Conservation (phyloP, 2,329 filamentous ascomycete genomes). For the Fusarium guadeloupense region DNA sequence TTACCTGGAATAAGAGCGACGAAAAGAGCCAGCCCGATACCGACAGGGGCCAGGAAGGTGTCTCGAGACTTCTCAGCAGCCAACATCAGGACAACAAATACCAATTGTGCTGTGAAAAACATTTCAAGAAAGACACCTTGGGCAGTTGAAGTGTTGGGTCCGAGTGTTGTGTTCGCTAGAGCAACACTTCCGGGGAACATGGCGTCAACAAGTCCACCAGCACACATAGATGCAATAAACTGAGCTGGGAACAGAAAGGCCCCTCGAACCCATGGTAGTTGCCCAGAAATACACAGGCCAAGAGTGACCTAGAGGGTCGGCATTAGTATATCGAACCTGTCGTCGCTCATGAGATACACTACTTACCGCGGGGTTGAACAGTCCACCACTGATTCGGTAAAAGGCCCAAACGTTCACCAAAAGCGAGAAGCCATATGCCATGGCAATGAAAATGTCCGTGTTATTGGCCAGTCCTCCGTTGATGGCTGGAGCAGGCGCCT, state of each 20-base stretch:
- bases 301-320: slow-evolving; percentile 27
- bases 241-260: slow-evolving; percentile 62
- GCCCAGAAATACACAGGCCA: slow-evolving; percentile 30
- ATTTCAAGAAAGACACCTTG: slow-evolving; percentile 72
- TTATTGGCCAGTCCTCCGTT: slow-evolving; percentile 22
- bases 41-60: slow-evolving; percentile 73
- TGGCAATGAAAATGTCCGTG: slow-evolving; percentile 30
- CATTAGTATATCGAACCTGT: not conserved
- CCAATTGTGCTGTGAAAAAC: slow-evolving; percentile 67
- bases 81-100: slow-evolving; percentile 71
- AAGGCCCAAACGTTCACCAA: slow-evolving; percentile 64
- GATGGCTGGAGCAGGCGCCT: slow-evolving; percentile 14
- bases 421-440: slow-evolving; percentile 48
- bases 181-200: slow-evolving; percentile 63
- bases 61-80: slow-evolving; percentile 75
- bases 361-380: slow-evolving; percentile 52
- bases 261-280: slow-evolving; percentile 32
- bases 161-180: slow-evolving; percentile 60
- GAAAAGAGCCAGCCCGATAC: slow-evolving; percentile 74
- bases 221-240: slow-evolving; percentile 63
- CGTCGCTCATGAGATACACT: fast-evolving
- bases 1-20: slow-evolving; percentile 54
- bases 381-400: slow-evolving; percentile 59
- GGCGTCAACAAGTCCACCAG: slow-evolving; percentile 63
- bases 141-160: slow-evolving; percentile 56